These are phyloP conservation scores for Eutypella sp. DNA, from an alignment of 2,329 filamentous ascomycete species.

Conservation along the genomic window DNA sequence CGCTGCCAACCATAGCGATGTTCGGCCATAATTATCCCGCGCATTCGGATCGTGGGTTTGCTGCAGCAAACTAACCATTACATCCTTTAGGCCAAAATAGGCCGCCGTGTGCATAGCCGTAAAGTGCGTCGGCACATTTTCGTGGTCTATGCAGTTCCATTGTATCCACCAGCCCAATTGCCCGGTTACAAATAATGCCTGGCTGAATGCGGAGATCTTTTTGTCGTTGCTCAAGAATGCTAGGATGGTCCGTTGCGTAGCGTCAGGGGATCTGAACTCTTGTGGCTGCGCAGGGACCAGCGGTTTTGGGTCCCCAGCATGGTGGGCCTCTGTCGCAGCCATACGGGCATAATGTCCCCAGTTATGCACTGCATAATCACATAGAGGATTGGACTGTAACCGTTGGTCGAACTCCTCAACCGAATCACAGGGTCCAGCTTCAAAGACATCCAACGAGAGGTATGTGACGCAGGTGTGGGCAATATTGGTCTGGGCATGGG, in stretches of 20 bases:
- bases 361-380: neutral
- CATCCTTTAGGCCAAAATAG: neutral
- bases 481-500: neutral
- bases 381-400: neutral
- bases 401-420: neutral
- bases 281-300: neutral
- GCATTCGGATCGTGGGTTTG: neutral
- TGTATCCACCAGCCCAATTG: too few relatives aligned
- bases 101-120: neutral
- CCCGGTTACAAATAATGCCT: too few relatives aligned
- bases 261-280: too few relatives aligned
- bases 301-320: neutral
- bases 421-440: neutral
- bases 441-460: neutral
- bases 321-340: neutral
- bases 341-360: neutral
- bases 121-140: too few relatives aligned
- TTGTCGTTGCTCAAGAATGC: too few relatives aligned
- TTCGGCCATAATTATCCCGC: neutral
- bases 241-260: too few relatives aligned
- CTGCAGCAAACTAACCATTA: neutral
- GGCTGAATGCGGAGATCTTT: too few relatives aligned
- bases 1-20: neutral
- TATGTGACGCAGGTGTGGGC: neutral
- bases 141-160: too few relatives aligned